These are phyloP conservation scores for Urtica urens DNA, from an alignment of 306 rosid species.

Conservation along the genomic window DNA sequence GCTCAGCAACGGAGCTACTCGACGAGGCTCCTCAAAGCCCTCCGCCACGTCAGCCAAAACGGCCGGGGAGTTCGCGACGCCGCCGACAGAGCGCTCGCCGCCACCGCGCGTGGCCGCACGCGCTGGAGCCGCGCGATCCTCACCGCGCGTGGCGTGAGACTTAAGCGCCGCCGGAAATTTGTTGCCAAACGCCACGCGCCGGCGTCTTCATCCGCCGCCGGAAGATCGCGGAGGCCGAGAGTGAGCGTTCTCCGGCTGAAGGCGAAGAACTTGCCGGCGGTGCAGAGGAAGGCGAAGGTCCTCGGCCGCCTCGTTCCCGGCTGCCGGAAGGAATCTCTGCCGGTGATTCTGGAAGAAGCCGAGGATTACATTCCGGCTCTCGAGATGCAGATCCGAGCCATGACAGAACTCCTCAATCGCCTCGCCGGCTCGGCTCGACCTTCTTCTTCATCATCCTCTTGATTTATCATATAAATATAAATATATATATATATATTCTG, in stretches of 20 bases:
- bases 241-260: conserved; percentile 54
- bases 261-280: conserved; percentile 61
- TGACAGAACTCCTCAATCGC: conserved; percentile 59
- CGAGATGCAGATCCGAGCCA: conserved; percentile 93
- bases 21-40: conserved; percentile 56
- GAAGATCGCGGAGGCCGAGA: conserved; percentile 48
- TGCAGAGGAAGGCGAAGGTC: conserved; percentile 57
- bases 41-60: conserved; percentile 44
- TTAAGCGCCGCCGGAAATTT: conserved; percentile 42
- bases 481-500: too few species aligned
- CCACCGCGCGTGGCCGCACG: conserved; percentile 67
- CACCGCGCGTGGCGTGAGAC: conserved; percentile 28
- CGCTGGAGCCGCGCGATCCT: conserved; percentile 94
- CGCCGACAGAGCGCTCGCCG: conserved; percentile 72
- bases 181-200: conserved; percentile 1
- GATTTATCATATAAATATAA: too few species aligned
- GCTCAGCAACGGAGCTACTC: conserved; percentile 69
- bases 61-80: conserved; percentile 61
- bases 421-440: conserved; percentile 31
- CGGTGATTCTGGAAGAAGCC: conserved; percentile 78
- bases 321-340: conserved; percentile 70
- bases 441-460: conserved; percentile 33
- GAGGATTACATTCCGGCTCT: conserved; percentile 82
- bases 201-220: conserved; percentile 12
- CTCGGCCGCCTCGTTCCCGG: conserved; percentile 91